phyloP scores from a whole-genome alignment of 495 filamentous ascomycete genomes.

The Podospora pseudocomata region DNA sequence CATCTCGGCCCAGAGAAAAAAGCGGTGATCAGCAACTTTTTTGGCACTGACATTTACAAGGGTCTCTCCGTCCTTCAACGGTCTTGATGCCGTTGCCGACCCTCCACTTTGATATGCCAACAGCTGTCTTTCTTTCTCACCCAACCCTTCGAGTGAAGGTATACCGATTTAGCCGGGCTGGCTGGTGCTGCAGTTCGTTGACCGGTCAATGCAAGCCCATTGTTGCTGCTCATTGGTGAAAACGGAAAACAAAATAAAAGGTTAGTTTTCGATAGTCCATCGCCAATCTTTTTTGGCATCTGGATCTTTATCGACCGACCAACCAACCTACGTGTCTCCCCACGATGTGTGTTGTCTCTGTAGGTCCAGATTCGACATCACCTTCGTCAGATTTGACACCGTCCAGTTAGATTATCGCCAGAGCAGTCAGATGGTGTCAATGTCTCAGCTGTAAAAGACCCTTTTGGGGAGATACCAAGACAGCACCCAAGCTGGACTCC shows the following conservation, averaged over 20 bases:
- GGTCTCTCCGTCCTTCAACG: neutral
- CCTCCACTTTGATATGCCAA: neutral
- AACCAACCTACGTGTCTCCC: neutral
- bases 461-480: neutral
- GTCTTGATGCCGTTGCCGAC: neutral
- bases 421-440: neutral
- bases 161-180: neutral
- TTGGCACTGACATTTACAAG: neutral
- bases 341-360: neutral
- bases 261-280: neutral
- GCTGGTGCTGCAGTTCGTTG: neutral
- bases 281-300: neutral
- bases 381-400: no score
- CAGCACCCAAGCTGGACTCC: neutral
- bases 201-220: neutral
- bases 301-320: neutral
- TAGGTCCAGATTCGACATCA: neutral
- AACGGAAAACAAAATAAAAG: no score
- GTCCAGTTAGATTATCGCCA: neutral
- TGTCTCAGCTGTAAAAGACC: neutral
- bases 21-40: neutral
- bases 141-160: neutral
- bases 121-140: neutral
- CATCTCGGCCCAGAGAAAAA: neutral
- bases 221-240: no score